Percentiles rank a stretch among this genome's conserved stretches.
These are phyloP conservation scores for Diaporthe helianthi DNA, from an alignment of 2,329 filamentous ascomycete genomes.

Conservation along the genomic window DNA sequence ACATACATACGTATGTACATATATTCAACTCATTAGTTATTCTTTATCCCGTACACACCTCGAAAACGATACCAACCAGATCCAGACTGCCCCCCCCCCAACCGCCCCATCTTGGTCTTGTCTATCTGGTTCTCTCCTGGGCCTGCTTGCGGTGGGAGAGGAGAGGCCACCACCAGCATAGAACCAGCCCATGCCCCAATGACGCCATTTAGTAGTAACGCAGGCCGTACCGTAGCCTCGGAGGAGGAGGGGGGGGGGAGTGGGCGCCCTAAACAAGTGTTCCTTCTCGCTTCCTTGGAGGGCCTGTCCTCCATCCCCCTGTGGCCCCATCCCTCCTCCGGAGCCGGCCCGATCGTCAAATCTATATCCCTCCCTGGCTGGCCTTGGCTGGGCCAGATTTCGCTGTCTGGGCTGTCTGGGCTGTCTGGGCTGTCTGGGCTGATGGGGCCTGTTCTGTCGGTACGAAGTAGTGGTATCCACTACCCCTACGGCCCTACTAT, in stretches of 20 bases:
- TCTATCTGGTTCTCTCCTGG: background rate
- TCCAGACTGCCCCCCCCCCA: slow-evolving; percentile 27
- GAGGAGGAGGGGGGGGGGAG: background rate
- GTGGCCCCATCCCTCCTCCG: too few species aligned
- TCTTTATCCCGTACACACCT: background rate
- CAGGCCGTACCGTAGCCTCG: background rate
- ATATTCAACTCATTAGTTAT: too few species aligned
- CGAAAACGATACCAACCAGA: background rate
- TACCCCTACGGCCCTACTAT: background rate
- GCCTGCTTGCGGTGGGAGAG: background rate
- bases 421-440: too few species aligned
- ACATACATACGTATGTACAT: too few species aligned
- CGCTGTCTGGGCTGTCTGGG: too few species aligned
- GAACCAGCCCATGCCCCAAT: background rate
- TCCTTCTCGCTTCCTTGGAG: background rate
- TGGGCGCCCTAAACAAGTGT: background rate
- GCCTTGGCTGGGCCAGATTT: too few species aligned
- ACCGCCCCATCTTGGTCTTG: too few species aligned
- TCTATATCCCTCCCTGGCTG: background rate
- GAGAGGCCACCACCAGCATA: too few species aligned
- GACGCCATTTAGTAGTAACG: slow-evolving; percentile 25
- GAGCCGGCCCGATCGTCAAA: slow-evolving; percentile 24
- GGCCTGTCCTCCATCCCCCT: too few species aligned
- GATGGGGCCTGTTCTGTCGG: background rate
- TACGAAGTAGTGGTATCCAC: background rate